A percentile compares a stretch with the other conserved stretches of the same genome.
phyloP scores from a whole-genome alignment of 768 basidiomycete genomes.

The Serendipita sp. region DNA sequence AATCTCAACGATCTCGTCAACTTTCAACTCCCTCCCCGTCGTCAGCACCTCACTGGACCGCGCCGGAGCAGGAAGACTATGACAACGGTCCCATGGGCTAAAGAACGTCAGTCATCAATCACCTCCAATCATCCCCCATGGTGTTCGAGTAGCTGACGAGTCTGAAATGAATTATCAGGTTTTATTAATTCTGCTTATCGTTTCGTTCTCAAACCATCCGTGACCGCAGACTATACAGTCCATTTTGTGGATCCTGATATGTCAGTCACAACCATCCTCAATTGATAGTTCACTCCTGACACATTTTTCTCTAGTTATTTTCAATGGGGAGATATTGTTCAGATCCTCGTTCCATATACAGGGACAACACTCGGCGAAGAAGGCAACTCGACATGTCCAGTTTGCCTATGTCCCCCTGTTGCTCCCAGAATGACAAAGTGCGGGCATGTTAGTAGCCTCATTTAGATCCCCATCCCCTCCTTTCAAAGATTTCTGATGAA shows the following conservation, averaged over 20 bases:
- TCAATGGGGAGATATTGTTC: constrained; percentile 91
- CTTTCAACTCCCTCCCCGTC: constrained; percentile 80
- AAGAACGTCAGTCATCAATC: constrained; percentile 81
- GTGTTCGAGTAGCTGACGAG: constrained; percentile 7
- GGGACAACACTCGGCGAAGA: constrained; percentile 50
- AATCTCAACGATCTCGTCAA: constrained; percentile 73
- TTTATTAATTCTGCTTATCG: constrained; percentile 95
- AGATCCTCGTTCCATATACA: constrained; percentile 80
- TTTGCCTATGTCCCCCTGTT: constrained; percentile 81
- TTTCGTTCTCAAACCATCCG: constrained; percentile 76
- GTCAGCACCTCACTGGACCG: constrained; percentile 40
- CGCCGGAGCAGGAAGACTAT: constrained; percentile 60
- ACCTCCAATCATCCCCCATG: constrained; percentile 11
- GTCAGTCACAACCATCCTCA: constrained; percentile 29
- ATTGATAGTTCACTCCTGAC: not conserved
- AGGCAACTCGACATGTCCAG: constrained; percentile 71
- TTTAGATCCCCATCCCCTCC: constrained; percentile 11
- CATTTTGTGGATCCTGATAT: constrained; percentile 98
- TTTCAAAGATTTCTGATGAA: not conserved
- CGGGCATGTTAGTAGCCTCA: constrained; percentile 64
- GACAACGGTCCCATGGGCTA: constrained; percentile 62
- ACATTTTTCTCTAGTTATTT: constrained; percentile 46
- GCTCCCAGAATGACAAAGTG: constrained; percentile 94
- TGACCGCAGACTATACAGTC: constrained; percentile 71
- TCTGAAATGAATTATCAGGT: constrained; percentile 30